Percentiles rank a stretch among this genome's conserved stretches.
Conservation (phyloP, 2,329 filamentous ascomycete species). For the Aspergillus terreus region DNA sequence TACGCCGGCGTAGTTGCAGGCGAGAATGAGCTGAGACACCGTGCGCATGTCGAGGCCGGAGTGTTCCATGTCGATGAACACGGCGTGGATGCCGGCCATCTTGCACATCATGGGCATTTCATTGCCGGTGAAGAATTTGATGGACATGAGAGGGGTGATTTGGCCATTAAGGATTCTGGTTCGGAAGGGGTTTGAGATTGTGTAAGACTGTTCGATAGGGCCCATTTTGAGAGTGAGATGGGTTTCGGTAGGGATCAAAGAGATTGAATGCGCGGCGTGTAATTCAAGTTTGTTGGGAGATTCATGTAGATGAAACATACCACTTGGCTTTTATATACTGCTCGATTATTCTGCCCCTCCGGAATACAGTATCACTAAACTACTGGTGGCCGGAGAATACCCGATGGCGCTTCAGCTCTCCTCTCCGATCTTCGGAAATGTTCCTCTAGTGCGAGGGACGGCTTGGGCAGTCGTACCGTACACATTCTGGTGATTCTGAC, state of each 20-base stretch:
- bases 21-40: constrained; percentile 37
- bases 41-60: constrained; percentile 36
- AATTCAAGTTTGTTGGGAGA: too few relatives aligned
- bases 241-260: not conserved
- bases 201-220: constrained; percentile 13
- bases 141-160: constrained; percentile 24
- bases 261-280: too few relatives aligned
- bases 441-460: too few relatives aligned
- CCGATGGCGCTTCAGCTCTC: too few relatives aligned
- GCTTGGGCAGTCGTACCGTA: too few relatives aligned
- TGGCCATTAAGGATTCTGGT: constrained; percentile 27
- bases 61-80: constrained; percentile 48
- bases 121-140: constrained; percentile 33
- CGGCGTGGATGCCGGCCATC: constrained; percentile 40
- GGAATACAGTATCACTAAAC: too few relatives aligned
- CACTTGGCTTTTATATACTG: too few relatives aligned
- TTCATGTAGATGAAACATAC: too few relatives aligned
- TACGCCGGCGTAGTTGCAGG: constrained; percentile 38
- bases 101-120: constrained; percentile 39
- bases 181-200: constrained; percentile 26
- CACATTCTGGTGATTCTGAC: too few relatives aligned
- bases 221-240: constrained; percentile 10
- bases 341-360: too few relatives aligned
- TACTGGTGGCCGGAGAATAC: too few relatives aligned
- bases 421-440: too few relatives aligned